A percentile compares a stretch with the other conserved stretches of the same genome.
Evolutionary conservation across 78 protist genomes (phyloP).

Genomic region (Dictyostelium capitatum): DNA sequence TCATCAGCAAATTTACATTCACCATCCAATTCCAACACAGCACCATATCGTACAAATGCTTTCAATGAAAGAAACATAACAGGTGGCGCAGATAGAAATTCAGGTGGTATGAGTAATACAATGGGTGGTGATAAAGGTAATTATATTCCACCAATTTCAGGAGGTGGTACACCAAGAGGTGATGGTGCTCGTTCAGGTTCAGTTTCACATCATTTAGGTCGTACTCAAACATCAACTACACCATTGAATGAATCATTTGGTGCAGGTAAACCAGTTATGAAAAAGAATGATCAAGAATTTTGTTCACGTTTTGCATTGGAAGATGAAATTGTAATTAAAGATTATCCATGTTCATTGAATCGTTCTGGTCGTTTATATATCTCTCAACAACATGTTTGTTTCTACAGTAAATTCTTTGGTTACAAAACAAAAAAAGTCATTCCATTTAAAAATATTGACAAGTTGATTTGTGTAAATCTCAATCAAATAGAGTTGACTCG

Average conservation of each 20-base stretch:
- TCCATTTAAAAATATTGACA: slow-evolving; percentile 42
- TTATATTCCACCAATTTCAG: background rate
- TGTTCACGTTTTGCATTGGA: slow-evolving; percentile 38
- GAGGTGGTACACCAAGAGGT: slow-evolving; percentile 44
- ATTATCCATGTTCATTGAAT: slow-evolving; percentile 66
- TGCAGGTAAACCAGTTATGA: slow-evolving; percentile 29
- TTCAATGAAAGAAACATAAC: background rate
- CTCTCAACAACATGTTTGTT: slow-evolving; percentile 83
- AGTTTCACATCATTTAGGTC: background rate
- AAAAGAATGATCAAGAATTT: slow-evolving; percentile 84
- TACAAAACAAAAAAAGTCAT: slow-evolving; percentile 76
- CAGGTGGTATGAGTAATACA: background rate
- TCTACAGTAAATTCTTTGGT: slow-evolving; percentile 86
- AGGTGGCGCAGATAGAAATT: background rate
- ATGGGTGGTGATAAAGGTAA: background rate
- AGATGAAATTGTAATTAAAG: slow-evolving; percentile 81
- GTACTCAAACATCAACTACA: slow-evolving; percentile 40
- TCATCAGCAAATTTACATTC: background rate
- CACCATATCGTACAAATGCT: background rate
- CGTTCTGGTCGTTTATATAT: slow-evolving; percentile 82
- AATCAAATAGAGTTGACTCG: slow-evolving; percentile 57
- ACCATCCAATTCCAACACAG: background rate
- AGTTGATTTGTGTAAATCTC: slow-evolving; percentile 37
- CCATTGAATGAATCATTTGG: background rate
- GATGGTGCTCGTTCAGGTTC: slow-evolving; percentile 15